Conservation (phyloP, 768 basidiomycete genomes). For the Suillus bovinus region DNA sequence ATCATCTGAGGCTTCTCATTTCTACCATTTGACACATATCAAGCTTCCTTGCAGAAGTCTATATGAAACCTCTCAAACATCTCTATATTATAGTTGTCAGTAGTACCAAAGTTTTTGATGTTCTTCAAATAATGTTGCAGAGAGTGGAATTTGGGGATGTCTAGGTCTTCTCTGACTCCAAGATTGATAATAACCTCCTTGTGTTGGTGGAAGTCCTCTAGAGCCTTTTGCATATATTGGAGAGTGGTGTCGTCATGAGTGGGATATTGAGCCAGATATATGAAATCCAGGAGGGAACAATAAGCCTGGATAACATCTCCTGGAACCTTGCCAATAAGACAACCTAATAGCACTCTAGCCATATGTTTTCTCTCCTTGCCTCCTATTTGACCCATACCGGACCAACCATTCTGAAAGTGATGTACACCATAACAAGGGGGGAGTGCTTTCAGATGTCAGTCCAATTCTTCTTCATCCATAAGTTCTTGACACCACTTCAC, state of each 20-base stretch:
- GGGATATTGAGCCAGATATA: slow-evolving; percentile 35
- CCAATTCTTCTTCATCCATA: too few relatives aligned
- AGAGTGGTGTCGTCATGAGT: slow-evolving; percentile 25
- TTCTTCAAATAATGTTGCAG: slow-evolving; percentile 20
- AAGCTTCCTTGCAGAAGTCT: slow-evolving; percentile 40
- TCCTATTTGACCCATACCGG: neutral
- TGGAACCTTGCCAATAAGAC: slow-evolving; percentile 34
- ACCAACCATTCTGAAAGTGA: neutral
- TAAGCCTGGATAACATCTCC: slow-evolving; percentile 31
- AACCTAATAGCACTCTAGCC: neutral
- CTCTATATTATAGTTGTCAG: slow-evolving; percentile 30
- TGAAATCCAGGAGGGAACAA: slow-evolving; percentile 38
- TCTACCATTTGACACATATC: slow-evolving; percentile 32
- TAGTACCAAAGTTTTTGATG: slow-evolving; percentile 24
- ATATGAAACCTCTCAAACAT: slow-evolving; percentile 34
- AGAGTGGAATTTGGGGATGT: slow-evolving; percentile 30
- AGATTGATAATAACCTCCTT: slow-evolving; percentile 35
- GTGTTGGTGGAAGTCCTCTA: slow-evolving; percentile 35
- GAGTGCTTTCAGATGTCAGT: neutral
- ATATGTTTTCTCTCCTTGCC: neutral
- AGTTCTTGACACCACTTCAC: too few relatives aligned
- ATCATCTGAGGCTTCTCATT: slow-evolving; percentile 41
- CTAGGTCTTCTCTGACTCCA: slow-evolving; percentile 28
- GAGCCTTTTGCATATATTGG: slow-evolving; percentile 18
- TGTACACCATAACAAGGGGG: neutral